Evolutionary conservation across 306 rosid species (phyloP).

Genomic region (Trifolium subterraneum): DNA sequence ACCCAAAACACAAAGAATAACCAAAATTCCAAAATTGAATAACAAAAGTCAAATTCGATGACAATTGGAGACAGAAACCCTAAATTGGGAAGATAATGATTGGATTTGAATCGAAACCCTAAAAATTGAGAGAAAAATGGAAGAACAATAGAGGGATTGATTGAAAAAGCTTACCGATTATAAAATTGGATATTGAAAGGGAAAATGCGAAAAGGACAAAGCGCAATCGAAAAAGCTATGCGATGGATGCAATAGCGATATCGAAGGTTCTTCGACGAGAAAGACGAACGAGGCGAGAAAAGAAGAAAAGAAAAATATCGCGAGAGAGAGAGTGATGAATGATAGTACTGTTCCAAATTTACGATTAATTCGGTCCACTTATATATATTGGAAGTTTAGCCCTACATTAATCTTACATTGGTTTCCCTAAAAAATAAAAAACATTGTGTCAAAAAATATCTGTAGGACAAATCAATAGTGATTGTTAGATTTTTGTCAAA

Average conservation of each 20-base stretch:
- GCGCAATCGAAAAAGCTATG: conserved; percentile 32
- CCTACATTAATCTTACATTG: too few relatives aligned
- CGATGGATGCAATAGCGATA: conserved; percentile 27
- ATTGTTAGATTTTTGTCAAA: background rate
- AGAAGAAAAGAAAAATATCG: background rate
- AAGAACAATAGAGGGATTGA: conserved; percentile 12
- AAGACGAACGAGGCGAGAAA: background rate
- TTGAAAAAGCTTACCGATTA: conserved; percentile 26
- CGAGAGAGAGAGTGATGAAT: background rate
- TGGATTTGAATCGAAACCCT: conserved; percentile 54
- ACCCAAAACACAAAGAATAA: conserved; percentile 43
- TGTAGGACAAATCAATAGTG: background rate
- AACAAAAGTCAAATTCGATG: conserved; percentile 39
- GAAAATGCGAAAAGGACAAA: conserved; percentile 16
- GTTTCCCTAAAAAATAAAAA: too few relatives aligned
- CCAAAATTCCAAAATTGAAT: background rate
- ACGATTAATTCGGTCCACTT: background rate
- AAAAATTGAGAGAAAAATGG: conserved; percentile 30
- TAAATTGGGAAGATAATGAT: background rate
- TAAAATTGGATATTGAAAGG: conserved; percentile 34
- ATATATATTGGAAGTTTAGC: background rate
- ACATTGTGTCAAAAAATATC: background rate
- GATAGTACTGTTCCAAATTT: background rate
- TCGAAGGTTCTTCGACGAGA: conserved; percentile 15
- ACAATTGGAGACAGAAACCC: background rate